Base-by-base conservation (phyloP, 106 monocot genomes). In the Allium fistulosum region DNA sequence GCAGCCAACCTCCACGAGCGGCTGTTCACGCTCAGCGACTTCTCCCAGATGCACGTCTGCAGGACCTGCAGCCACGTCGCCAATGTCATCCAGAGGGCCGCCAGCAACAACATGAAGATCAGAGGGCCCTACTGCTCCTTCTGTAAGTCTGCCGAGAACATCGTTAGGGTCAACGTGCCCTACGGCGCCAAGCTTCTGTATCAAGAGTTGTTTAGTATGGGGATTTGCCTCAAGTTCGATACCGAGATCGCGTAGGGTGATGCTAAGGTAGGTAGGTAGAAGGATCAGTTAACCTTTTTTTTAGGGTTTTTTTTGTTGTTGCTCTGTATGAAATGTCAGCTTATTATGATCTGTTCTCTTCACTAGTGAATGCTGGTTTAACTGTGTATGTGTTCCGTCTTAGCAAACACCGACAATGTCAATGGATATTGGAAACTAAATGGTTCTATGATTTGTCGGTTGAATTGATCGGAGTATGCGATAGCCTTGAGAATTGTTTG, bases 141-240 rank as follows among this genome's bases (percentile, higher is more conserved):
- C 82, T 99, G 93, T 58, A 65, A 83, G 15, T 99, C 99, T 1
- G 53, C 77, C 0, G 99, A 99, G 68, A 83, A 93, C 69, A 87
- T 93, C n/a, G 87, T 99, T 6, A 85, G 74, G 76, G 75, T 87
- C 53, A 72, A 90, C 52, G 93, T 93, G 0, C 97, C 92, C 2
- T 97, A 97, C 15, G 97, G 97, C 17, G 97, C 97, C 2, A 97
- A 97, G 72, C 77, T 99, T 47, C 80, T 93, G 0, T 93, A 79
- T 55, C 99, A 93, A 68, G 99, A 99, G 63, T 77, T 99, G 62
- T 99, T 93, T 70, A 93, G 99, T 69, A 90, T 90, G 90, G 99
- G 99, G 7, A 93, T 99, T 22, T 87, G 85, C 57, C 83, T 93
- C 14, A 93, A 84, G 62, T 99, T 99, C 50, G 85, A 88, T 8